phyloP scores from a whole-genome alignment of 169 alveolate species.

The Theileria orientalis region DNA sequence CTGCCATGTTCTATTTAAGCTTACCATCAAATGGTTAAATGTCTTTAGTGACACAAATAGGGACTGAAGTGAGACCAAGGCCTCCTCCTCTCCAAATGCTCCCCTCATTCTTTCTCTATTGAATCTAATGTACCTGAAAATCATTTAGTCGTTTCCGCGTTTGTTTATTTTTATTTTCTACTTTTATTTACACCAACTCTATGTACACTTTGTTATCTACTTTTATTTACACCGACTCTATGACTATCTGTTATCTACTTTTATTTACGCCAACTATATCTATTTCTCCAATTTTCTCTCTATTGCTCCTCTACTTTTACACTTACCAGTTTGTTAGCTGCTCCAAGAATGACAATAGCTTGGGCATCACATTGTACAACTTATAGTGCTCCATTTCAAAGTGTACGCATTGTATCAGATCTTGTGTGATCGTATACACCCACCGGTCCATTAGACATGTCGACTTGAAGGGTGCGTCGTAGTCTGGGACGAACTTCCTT shows the following conservation, averaged over 20 bases:
- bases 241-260: too few species aligned
- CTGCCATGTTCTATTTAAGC: too few species aligned
- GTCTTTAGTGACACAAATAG: constrained; percentile 87
- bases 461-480: constrained; percentile 54
- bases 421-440: constrained; percentile 90
- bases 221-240: too few species aligned
- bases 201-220: too few species aligned
- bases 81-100: constrained; percentile 85
- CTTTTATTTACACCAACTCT: too few species aligned
- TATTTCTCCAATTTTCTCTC: too few species aligned
- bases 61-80: constrained; percentile 83
- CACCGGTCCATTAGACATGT: constrained; percentile 93
- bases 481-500: constrained; percentile 80
- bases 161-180: too few species aligned
- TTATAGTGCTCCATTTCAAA: constrained; percentile 94
- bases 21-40: constrained; percentile 72
- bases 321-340: constrained; percentile 94
- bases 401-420: constrained; percentile 80
- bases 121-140: constrained; percentile 83
- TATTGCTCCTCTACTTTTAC: constrained; percentile 12
- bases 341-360: constrained; percentile 90
- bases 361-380: constrained; percentile 93
- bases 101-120: constrained; percentile 98
- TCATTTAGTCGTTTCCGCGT: not conserved
- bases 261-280: too few species aligned